These are phyloP conservation scores for Corylus heterophylla DNA, from an alignment of 306 rosid genomes.

Conservation along the genomic window DNA sequence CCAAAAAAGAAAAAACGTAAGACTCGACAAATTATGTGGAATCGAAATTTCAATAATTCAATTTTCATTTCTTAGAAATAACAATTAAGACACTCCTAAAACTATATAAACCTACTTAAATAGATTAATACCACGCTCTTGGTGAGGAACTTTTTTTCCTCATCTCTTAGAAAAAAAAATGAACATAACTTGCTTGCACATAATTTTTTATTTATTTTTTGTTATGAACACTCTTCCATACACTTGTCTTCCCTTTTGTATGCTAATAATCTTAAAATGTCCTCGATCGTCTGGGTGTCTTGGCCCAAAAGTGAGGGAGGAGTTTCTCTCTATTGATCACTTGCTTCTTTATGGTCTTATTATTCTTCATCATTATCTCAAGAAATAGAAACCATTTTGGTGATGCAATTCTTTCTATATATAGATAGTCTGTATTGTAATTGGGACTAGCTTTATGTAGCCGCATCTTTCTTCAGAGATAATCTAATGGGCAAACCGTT, in stretches of 20 bases:
- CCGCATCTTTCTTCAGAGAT: slow-evolving; percentile 39
- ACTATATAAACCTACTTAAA: slow-evolving; percentile 31
- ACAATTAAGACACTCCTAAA: background rate
- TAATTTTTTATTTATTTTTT: background rate
- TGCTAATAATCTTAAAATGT: slow-evolving; percentile 26
- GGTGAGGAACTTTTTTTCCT: slow-evolving; percentile 44
- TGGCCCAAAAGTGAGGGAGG: slow-evolving; percentile 35
- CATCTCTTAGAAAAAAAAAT: slow-evolving; percentile 18
- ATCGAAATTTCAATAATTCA: no score
- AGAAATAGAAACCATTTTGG: slow-evolving; percentile 15
- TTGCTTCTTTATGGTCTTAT: slow-evolving; percentile 16
- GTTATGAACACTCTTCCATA: slow-evolving; percentile 39
- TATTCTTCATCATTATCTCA: background rate
- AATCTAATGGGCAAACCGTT: slow-evolving; percentile 85
- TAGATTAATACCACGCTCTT: slow-evolving; percentile 24
- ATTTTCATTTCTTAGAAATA: background rate
- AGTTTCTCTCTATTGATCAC: slow-evolving; percentile 15
- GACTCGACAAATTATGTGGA: no score
- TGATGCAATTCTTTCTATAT: slow-evolving; percentile 36
- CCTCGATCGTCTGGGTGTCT: slow-evolving; percentile 26
- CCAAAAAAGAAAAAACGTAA: no score
- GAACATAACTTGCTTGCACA: slow-evolving; percentile 19
- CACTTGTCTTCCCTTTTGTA: slow-evolving; percentile 35
- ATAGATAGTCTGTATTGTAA: slow-evolving; percentile 21
- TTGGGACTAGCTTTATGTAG: slow-evolving; percentile 18